Conservation (phyloP, 176 grass and related monocot species). For the Neostapfia colusana region DNA sequence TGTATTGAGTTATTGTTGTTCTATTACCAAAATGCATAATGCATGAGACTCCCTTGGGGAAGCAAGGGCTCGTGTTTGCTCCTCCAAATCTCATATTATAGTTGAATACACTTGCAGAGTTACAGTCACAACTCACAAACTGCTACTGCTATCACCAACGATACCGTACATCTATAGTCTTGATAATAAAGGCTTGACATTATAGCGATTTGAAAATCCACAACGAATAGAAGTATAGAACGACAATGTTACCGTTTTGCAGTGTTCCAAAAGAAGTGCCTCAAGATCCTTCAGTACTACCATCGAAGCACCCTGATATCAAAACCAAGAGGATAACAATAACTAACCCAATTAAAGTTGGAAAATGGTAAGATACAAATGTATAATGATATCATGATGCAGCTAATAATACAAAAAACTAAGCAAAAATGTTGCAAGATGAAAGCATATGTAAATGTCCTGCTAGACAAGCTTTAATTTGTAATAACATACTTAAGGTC, state of each 20-base stretch:
- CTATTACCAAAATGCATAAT: not conserved
- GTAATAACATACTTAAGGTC: not conserved
- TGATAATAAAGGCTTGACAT: not conserved
- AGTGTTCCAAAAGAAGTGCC: conserved; percentile 73
- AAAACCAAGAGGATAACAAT: conserved; percentile 18
- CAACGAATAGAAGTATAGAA: conserved; percentile 16
- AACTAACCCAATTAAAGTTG: not conserved
- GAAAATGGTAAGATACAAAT: not conserved
- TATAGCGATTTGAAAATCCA: conserved; percentile 18
- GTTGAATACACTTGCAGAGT: not conserved
- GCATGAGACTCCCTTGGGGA: not conserved
- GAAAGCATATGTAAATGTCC: not conserved
- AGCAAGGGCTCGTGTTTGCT: not conserved
- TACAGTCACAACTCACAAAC: not conserved
- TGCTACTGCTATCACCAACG: not conserved
- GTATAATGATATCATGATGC: not conserved
- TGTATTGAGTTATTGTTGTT: not conserved
- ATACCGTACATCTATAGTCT: not conserved
- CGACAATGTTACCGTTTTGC: conserved; percentile 59
- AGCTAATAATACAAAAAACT: not conserved
- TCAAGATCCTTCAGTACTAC: conserved; percentile 73
- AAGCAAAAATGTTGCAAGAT: not conserved
- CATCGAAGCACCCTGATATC: conserved; percentile 68
- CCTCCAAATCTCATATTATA: not conserved
- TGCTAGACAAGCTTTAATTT: not conserved